A percentile compares a stretch with the other conserved stretches of the same genome.
These are phyloP conservation scores for Ensete ventricosum DNA, from an alignment of 176 grass and related monocot genomes.

Conservation along the genomic window DNA sequence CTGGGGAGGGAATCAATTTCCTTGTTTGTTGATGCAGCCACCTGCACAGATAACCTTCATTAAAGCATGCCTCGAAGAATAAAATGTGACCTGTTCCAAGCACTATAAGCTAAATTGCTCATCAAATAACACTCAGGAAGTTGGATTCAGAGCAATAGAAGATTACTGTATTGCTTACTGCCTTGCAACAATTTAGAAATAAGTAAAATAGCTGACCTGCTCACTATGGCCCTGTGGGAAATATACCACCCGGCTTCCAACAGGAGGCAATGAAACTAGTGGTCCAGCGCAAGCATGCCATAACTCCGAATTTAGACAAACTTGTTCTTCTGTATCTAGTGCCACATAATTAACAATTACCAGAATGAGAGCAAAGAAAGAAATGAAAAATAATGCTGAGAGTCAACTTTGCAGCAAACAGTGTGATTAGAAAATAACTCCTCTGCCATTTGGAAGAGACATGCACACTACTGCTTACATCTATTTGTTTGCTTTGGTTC, in stretches of 20 bases:
- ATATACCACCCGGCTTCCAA: constrained; percentile 68
- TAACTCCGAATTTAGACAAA: constrained; percentile 68
- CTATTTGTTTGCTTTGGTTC: neutral
- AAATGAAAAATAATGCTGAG: neutral
- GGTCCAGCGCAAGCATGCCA: constrained; percentile 85
- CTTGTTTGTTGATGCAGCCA: constrained; percentile 95
- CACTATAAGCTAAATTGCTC: neutral
- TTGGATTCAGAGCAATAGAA: neutral
- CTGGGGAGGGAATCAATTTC: constrained; percentile 92
- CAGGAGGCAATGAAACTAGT: constrained; percentile 51
- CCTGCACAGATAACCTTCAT: constrained; percentile 32
- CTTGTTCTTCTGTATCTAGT: constrained; percentile 39
- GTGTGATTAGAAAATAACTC: neutral
- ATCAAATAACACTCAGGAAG: neutral
- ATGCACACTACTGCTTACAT: neutral
- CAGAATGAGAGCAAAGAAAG: neutral
- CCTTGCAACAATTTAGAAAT: neutral
- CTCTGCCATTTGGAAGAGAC: neutral
- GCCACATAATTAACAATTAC: constrained; percentile 12
- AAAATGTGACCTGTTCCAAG: neutral
- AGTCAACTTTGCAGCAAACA: neutral
- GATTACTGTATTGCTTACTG: neutral
- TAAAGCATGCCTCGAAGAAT: neutral
- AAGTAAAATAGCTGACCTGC: constrained; percentile 44
- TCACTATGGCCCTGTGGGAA: constrained; percentile 88